Evolutionary conservation across 164 flowering plant genomes (phyloP).

Genomic region (Aristolochia californica): DNA sequence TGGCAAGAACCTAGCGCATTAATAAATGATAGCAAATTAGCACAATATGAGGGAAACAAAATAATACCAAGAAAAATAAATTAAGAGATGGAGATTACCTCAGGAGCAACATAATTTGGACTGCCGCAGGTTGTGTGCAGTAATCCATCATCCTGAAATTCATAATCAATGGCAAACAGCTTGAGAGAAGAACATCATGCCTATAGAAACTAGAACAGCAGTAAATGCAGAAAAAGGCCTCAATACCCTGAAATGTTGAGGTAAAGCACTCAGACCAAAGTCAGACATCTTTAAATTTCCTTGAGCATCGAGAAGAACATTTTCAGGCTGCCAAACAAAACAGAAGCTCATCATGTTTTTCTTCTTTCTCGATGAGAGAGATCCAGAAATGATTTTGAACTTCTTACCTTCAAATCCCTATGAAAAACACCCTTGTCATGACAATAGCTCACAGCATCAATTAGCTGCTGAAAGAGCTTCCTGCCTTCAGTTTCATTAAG

Average conservation of each 20-base stretch:
- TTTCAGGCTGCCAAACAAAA: slow-evolving; percentile 59
- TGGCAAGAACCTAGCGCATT: slow-evolving; percentile 42
- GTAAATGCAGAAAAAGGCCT: not conserved
- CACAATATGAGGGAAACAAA: no score
- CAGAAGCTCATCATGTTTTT: no score
- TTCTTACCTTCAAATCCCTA: slow-evolving; percentile 77
- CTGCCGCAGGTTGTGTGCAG: slow-evolving; percentile 97
- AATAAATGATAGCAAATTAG: no score
- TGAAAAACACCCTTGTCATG: slow-evolving; percentile 84
- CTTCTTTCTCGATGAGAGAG: no score
- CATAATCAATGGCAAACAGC: not conserved
- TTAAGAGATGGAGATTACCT: slow-evolving; percentile 18
- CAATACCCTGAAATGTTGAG: slow-evolving; percentile 79
- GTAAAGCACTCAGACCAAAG: slow-evolving; percentile 95
- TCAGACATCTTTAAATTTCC: slow-evolving; percentile 90
- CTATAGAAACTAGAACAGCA: not conserved
- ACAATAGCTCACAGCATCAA: slow-evolving; percentile 86
- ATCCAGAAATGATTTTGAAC: no score
- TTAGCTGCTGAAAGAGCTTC: slow-evolving; percentile 79
- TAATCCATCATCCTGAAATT: slow-evolving; percentile 64
- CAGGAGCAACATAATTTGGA: slow-evolving; percentile 98
- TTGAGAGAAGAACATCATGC: not conserved
- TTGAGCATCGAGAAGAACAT: slow-evolving; percentile 64
- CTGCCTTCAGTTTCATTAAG: slow-evolving; percentile 54
- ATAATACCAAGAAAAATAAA: no score